Conservation (phyloP, 1,284 basidiomycete species). For the Meripilus lineatus region DNA sequence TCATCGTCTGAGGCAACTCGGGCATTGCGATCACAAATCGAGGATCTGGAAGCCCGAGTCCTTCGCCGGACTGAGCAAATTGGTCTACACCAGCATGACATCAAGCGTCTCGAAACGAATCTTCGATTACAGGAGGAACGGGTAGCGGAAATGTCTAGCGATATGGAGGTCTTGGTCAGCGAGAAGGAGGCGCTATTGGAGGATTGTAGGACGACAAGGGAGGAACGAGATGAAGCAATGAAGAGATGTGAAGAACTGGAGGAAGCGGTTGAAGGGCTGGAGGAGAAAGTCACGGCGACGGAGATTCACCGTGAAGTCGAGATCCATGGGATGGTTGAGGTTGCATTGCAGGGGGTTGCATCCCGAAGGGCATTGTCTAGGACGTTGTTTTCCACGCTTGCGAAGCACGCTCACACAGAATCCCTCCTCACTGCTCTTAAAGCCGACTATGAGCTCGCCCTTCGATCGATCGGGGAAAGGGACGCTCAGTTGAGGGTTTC, state of each 20-base stretch:
- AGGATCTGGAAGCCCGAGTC: slow-evolving; percentile 58
- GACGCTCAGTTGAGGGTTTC: not conserved
- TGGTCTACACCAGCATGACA: slow-evolving; percentile 70
- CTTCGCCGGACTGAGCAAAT: slow-evolving; percentile 63
- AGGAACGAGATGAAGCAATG: slow-evolving; percentile 59
- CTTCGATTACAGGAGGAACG: slow-evolving; percentile 67
- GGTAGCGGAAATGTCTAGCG: slow-evolving; percentile 57
- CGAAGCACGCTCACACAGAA: not conserved
- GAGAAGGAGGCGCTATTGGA: slow-evolving; percentile 76
- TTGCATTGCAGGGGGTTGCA: slow-evolving; percentile 3
- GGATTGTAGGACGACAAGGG: slow-evolving; percentile 69
- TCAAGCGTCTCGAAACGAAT: slow-evolving; percentile 67
- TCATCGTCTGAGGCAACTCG: slow-evolving; percentile 49
- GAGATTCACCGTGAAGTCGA: slow-evolving; percentile 17
- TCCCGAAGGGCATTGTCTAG: not conserved
- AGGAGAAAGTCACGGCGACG: slow-evolving; percentile 27
- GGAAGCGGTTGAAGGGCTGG: slow-evolving; percentile 51
- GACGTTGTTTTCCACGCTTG: not conserved
- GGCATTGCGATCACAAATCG: slow-evolving; percentile 55
- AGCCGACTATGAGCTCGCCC: too few species aligned
- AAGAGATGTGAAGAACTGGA: slow-evolving; percentile 36
- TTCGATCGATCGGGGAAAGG: too few species aligned
- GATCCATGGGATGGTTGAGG: slow-evolving; percentile 25
- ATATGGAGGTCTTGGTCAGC: slow-evolving; percentile 56
- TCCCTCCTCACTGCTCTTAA: too few species aligned